Conservation (phyloP, 768 basidiomycete species). For the Pleurotus salmoneostramineus region DNA sequence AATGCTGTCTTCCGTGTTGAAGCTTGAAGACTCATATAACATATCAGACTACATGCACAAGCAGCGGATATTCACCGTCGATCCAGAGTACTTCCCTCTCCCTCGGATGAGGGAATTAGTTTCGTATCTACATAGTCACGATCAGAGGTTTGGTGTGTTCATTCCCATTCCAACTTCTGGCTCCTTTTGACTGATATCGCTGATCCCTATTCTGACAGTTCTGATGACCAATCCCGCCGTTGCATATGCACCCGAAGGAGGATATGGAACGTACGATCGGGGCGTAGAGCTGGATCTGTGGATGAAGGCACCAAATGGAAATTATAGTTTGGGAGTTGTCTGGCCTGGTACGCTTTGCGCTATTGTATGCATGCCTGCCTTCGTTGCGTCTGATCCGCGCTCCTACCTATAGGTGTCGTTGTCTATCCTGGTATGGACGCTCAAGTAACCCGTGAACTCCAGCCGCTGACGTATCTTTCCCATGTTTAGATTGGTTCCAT, state of each 20-base stretch:
- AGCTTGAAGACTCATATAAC: not conserved
- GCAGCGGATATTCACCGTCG: conserved; percentile 65
- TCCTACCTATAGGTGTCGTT: conserved; percentile 38
- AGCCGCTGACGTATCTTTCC: not conserved
- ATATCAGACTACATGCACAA: conserved; percentile 60
- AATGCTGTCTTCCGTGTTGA: not conserved
- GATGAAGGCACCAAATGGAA: conserved; percentile 61
- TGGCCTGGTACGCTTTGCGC: conserved; percentile 49
- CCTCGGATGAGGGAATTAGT: conserved; percentile 64
- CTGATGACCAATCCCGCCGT: conserved; percentile 76
- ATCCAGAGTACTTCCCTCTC: conserved; percentile 65
- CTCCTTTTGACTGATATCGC: not conserved
- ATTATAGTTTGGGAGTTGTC: conserved; percentile 51
- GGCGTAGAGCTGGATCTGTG: conserved; percentile 52
- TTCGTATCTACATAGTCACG: conserved; percentile 51
- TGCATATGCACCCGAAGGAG: conserved; percentile 40
- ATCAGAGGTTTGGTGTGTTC: conserved; percentile 54
- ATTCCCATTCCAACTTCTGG: not conserved
- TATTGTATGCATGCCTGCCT: not conserved
- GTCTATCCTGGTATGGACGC: conserved; percentile 44
- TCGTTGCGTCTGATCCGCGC: not conserved
- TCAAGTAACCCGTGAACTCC: not conserved
- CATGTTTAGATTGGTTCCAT: conserved; percentile 54
- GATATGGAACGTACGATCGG: conserved; percentile 50
- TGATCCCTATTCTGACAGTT: conserved; percentile 29